Base-by-base conservation (phyloP, 495 filamentous ascomycete genomes). In the Aspergillus ostianus region DNA sequence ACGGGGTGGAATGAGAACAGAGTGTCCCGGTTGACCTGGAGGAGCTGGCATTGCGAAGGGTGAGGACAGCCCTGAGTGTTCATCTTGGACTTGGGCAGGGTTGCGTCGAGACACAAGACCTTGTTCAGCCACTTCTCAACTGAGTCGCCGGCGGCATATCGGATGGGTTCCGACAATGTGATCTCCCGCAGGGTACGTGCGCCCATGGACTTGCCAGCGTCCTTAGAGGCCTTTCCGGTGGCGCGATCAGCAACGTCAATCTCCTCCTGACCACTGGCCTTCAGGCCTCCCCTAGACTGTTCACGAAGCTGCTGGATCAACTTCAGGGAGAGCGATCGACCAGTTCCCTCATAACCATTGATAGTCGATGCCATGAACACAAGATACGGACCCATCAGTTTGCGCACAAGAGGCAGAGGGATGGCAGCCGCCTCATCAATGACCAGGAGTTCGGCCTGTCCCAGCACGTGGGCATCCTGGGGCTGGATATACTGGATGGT, bases 321-420 rank as follows among this genome's bases (percentile, higher is more conserved):
- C 74, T 99, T 99, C 47, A 99, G 74, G 4, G 95, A 98, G 2
- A 99, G 81, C 2, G 93, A 97, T 45, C 95, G 84, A 30, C 95
- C 95, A 3, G 95, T 99, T 62, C 95, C 95, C 76, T 99, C 95
- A 69, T 99, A 99, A 55, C 95, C 95, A 67, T 97, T 98, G 75
- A 99, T 97, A 15, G 95, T 99, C 1, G 94, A 98, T 4, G 95
- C 92, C 95, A 99, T 99, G 77, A 99, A 99, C 4, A 98, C 92
- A 21, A 98, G 79, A 73, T 98, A 99, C n/a, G 93, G 94, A 0
- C 95, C 94, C 84, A 99, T 90, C 30, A 99, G 81, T 70, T 97
- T 97, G 61, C 87, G 83, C 13, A 98, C 94, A 47, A 97, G 74
- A 8, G 94, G 94, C 10, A 99, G 75, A 4, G 95, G 95, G 50